Conservation (phyloP, 495 filamentous ascomycete genomes). For the Penicillium odoratum region DNA sequence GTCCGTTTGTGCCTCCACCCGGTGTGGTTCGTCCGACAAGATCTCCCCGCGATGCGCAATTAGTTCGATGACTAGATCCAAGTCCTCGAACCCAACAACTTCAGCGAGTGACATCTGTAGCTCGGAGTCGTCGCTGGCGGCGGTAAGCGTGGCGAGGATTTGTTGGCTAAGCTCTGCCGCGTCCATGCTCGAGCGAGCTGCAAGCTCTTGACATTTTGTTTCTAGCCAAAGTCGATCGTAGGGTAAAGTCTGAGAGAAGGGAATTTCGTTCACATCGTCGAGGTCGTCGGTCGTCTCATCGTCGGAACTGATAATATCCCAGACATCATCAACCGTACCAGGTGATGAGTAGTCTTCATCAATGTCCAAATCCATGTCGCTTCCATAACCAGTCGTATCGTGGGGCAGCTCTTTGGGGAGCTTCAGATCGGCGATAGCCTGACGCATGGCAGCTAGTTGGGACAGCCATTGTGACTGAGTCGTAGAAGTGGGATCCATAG, state of each 20-base stretch:
- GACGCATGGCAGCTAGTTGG: slow-evolving; percentile 69
- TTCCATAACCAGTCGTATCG: slow-evolving; percentile 48
- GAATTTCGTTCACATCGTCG: slow-evolving; percentile 28
- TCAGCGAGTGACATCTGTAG: slow-evolving; percentile 89
- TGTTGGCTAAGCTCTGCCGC: slow-evolving; percentile 65
- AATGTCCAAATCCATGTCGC: slow-evolving; percentile 59
- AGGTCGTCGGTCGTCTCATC: slow-evolving; percentile 56
- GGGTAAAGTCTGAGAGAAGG: slow-evolving; percentile 16
- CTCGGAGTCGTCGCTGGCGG: slow-evolving; percentile 72
- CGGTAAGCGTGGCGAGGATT: slow-evolving; percentile 64
- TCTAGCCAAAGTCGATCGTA: slow-evolving; percentile 62
- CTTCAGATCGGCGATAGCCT: slow-evolving; percentile 69
- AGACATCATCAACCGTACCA: slow-evolving; percentile 74
- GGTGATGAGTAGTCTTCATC: slow-evolving; percentile 62
- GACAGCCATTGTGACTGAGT: slow-evolving; percentile 68
- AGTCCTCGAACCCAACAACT: slow-evolving; percentile 85
- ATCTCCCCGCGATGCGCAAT: slow-evolving; percentile 72
- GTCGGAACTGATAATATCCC: slow-evolving; percentile 83
- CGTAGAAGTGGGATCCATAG: slow-evolving; percentile 34
- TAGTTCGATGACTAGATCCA: slow-evolving; percentile 85
- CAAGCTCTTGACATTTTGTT: slow-evolving; percentile 60
- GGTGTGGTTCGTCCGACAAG: slow-evolving; percentile 34
- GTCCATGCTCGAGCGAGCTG: slow-evolving; percentile 59
- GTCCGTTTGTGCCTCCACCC: slow-evolving; percentile 42
- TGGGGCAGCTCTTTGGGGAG: slow-evolving; percentile 48